Evolutionary conservation across 768 basidiomycete species (phyloP).

Genomic region (Auricularia auricula-judae): DNA sequence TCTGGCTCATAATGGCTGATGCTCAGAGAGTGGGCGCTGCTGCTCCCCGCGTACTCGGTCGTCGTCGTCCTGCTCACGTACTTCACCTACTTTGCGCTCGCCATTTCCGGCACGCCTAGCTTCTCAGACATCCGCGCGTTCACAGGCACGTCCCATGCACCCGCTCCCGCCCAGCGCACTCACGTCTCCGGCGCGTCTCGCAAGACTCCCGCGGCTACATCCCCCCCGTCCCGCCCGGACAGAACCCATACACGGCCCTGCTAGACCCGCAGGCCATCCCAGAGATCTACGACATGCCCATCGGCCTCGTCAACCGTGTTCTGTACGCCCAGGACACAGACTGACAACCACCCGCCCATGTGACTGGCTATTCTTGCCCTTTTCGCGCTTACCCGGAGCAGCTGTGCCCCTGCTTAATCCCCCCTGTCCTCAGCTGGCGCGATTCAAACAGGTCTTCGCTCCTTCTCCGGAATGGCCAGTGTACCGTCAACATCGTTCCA

Average conservation of each 20-base stretch:
- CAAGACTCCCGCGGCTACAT: constrained; percentile 36
- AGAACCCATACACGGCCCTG: constrained; percentile 37
- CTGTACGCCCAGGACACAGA: constrained; percentile 29
- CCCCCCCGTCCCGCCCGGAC: constrained; percentile 29
- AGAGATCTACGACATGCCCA: constrained; percentile 72
- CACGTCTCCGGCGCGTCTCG: neutral
- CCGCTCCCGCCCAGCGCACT: neutral
- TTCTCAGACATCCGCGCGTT: constrained; percentile 59
- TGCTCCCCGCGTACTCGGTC: constrained; percentile 69
- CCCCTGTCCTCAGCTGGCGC: too few relatives aligned
- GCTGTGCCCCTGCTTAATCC: too few relatives aligned
- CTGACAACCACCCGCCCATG: constrained; percentile 1
- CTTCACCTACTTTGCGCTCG: constrained; percentile 64
- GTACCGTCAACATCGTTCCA: too few relatives aligned
- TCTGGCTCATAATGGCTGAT: neutral
- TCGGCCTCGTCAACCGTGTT: constrained; percentile 69
- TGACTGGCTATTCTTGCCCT: neutral
- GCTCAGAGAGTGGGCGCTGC: constrained; percentile 71
- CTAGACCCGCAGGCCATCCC: constrained; percentile 39
- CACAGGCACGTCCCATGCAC: constrained; percentile 31
- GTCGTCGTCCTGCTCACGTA: constrained; percentile 66
- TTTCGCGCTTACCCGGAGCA: too few relatives aligned
- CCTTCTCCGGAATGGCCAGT: too few relatives aligned
- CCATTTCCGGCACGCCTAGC: constrained; percentile 56
- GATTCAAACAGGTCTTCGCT: too few relatives aligned